These are phyloP conservation scores for Rhodocollybia butyracea DNA, from an alignment of 768 basidiomycete species.

Conservation along the genomic window DNA sequence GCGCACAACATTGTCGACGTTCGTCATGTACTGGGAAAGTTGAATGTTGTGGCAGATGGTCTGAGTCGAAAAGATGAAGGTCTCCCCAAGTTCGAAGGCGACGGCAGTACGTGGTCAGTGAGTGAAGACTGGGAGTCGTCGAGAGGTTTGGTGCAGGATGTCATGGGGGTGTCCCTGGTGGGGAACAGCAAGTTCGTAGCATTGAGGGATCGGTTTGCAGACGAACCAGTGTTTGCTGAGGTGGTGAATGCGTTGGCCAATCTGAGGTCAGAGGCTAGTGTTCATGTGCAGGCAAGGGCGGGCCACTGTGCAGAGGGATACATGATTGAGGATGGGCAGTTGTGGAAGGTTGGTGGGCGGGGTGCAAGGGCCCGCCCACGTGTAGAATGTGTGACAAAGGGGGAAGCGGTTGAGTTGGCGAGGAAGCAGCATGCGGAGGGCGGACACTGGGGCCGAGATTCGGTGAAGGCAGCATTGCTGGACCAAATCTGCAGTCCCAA, in stretches of 20 bases:
- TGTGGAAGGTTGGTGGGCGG: conserved; percentile 17
- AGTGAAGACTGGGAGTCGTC: conserved; percentile 22
- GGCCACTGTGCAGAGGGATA: conserved; percentile 15
- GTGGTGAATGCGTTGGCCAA: conserved; percentile 1
- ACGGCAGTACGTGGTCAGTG: conserved; percentile 30
- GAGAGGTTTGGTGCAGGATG: conserved; percentile 12
- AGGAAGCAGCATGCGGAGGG: neutral
- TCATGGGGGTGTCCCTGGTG: neutral
- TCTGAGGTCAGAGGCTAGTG: neutral
- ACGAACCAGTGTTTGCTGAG: conserved; percentile 3
- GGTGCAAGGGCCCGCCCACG: neutral
- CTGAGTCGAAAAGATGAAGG: conserved; percentile 23
- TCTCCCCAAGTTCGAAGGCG: conserved; percentile 8
- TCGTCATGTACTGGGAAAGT: conserved; percentile 16
- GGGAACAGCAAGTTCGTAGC: neutral
- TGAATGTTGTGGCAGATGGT: conserved; percentile 27
- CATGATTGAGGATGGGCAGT: conserved; percentile 18
- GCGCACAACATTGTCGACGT: conserved; percentile 18
- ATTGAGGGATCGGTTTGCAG: neutral
- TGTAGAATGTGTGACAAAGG: conserved; percentile 5
- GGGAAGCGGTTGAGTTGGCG: conserved; percentile 16
- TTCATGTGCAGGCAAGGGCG: conserved; percentile 9
- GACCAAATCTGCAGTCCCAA: conserved; percentile 15
- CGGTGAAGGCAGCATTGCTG: conserved; percentile 10
- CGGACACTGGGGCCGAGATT: conserved; percentile 16